Evolutionary conservation across 805 yeast species (phyloP), one percentile per base, ranked within the genome.

Genomic region (Saccharomyces eubayanus): DNA sequence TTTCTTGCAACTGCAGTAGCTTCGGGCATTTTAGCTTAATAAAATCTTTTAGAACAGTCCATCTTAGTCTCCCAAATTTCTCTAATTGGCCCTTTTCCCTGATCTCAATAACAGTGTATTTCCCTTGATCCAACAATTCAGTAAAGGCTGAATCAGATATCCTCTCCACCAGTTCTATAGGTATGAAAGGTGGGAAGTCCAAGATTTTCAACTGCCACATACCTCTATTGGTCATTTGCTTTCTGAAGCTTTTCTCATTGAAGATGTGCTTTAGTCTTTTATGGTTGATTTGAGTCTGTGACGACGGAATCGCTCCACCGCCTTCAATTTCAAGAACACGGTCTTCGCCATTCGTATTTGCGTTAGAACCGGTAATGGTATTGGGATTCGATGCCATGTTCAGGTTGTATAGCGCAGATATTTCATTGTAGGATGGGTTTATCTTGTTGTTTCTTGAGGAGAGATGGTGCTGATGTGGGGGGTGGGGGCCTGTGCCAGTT

Each of bases 11-110:
- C 41, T 57, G 59, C 28, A 67, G 49, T 50, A 66, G 55, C 40
- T 57, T 60, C 14, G 67, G 67, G 52, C 71, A 68, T 50, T 66
- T 67, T 40, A 63, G 53, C 51, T 72, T 68, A 11, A 74, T 60
- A 46, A 64, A 67, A 55, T 74, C 77, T 57, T 73, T 73, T 16
- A 74, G 51, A 1, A 70, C 68, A 12, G 66, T 69, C 76, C 77
- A 74, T 52, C 68, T 62, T 6, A 68, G 55, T 49, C 67, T 66
- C 9, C 66, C 65, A 53, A 52, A 67, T 48, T 57, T 60, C 14
- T 65, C 68, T 24, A 67, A 57, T 30, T 60, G 59, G 28, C 60
- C 57, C 9, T 67, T 66, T 10, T 52, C 55, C 27, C 61, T 50
- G 28, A 48, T 24, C 29, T 21, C 31, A n/a, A 27, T 29, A 29